phyloP scores from a whole-genome alignment of 495 filamentous ascomycete genomes.

The Jackrogersella multiformis region DNA sequence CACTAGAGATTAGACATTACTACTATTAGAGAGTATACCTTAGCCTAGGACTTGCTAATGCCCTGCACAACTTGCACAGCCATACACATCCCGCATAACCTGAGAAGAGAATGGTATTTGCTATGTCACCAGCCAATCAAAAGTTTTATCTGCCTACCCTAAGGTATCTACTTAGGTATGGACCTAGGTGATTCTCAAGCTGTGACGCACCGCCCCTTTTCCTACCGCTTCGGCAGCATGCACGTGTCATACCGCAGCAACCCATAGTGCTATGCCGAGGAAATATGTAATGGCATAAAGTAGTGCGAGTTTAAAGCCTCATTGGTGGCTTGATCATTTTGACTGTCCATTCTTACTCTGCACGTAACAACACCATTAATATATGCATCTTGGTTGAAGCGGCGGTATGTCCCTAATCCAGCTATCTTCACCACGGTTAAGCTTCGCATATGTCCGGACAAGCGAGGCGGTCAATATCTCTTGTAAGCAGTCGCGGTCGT shows the following conservation, averaged over 20 bases:
- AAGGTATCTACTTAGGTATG: too few species aligned
- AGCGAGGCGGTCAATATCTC: constrained; percentile 33
- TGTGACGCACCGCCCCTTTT: constrained; percentile 34
- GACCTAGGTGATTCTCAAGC: not conserved
- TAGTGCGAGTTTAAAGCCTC: not conserved
- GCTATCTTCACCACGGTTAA: constrained; percentile 25
- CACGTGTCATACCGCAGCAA: constrained; percentile 30
- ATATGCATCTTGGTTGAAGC: constrained; percentile 35
- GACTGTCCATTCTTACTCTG: constrained; percentile 28
- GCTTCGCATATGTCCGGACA: constrained; percentile 40
- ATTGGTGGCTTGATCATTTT: constrained; percentile 27
- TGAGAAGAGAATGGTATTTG: not conserved
- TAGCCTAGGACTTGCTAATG: not conserved
- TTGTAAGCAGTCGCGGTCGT: constrained; percentile 21
- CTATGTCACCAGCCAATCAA: not conserved
- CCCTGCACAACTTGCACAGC: constrained; percentile 31
- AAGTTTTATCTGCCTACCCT: too few species aligned
- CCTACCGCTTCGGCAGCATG: constrained; percentile 22
- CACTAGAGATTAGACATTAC: too few species aligned
- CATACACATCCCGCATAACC: constrained; percentile 16
- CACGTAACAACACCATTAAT: constrained; percentile 28
- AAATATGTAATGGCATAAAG: constrained; percentile 1
- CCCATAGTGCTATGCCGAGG: constrained; percentile 16
- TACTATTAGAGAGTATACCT: not conserved
- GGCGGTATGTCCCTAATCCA: constrained; percentile 38